Base-by-base conservation (phyloP, 176 grass and related monocot species). In the Urochloa ruziziensis region DNA sequence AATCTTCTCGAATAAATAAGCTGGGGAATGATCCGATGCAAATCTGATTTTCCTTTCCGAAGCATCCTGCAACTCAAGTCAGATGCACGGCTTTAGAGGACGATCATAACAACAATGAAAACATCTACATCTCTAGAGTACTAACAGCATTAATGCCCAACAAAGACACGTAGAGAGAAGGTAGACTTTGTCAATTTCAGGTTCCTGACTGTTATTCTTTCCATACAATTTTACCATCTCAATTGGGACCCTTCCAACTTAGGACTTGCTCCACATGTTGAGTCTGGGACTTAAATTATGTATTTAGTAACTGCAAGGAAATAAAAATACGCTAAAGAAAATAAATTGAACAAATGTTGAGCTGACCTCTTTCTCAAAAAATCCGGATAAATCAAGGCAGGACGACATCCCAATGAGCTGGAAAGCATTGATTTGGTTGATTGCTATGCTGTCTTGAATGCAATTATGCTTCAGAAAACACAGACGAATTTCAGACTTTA, bases 331-430 rank as follows among this genome's bases (percentile, higher is more conserved):
- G 1, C 17, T 70, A 64, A 51, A 66, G 87, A 13, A 70, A 46
- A 23, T 59, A 39, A 64, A 39, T 60, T 52, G 28, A 69, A 74
- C 23, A 75, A 80, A 82, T 0, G 65, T 68, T 47, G 27, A 64
- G 57, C 85, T 79, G 70, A 99, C 96, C 86, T 99, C 96, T 85
- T 96, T 85, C 83, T 99, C 93, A 25, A 99, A 99, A 75, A 99
- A 96, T 16, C 96, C 96, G 10, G 96, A 99, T 87, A 99, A 86
- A 89, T 96, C 96, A 64, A 99, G 94, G 57, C 88, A 99, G 7
- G 96, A 94, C 16, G 91, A 99, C 96, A 99, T 99, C 66, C 93
- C 93, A 29, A 99, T 99, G 62, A 99, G 89, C 84, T 99, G 82
- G 77, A 99, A 99, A 60, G 96, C 96, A 84, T 99, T 94, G 44